phyloP scores from a whole-genome alignment of 1,284 basidiomycete genomes.

The Dichomitus squalens region DNA sequence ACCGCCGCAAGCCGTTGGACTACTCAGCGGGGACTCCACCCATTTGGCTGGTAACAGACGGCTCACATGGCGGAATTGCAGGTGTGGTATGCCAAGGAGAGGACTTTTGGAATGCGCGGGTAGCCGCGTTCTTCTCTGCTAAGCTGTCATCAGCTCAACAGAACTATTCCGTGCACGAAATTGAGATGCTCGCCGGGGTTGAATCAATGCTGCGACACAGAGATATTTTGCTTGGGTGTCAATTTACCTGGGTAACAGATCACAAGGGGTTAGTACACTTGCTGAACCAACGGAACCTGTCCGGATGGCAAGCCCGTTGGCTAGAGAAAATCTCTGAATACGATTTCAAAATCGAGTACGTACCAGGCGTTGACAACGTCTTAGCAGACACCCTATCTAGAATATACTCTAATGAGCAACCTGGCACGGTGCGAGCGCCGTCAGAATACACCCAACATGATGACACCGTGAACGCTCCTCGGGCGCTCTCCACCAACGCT shows the following conservation, averaged over 20 bases:
- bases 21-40: constrained; percentile 16
- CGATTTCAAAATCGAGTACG: constrained; percentile 29
- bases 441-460: too few species aligned
- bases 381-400: too few species aligned
- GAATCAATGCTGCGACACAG: constrained; percentile 33
- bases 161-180: constrained; percentile 32
- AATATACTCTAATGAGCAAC: too few species aligned
- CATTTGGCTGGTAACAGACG: constrained; percentile 27
- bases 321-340: constrained; percentile 27
- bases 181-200: constrained; percentile 34
- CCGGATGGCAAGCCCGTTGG: constrained; percentile 24
- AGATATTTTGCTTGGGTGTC: constrained; percentile 25
- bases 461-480: too few species aligned
- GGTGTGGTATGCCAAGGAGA: constrained; percentile 24
- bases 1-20: constrained; percentile 24
- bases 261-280: constrained; percentile 31
- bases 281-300: constrained; percentile 27
- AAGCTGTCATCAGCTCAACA: constrained; percentile 35
- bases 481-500: too few species aligned
- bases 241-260: constrained; percentile 30
- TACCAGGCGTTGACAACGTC: constrained; percentile 14
- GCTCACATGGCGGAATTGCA: constrained; percentile 16
- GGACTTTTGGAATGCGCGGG: constrained; percentile 10
- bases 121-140: constrained; percentile 31
- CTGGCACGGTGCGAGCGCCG: too few species aligned